A percentile compares a stretch with the other conserved stretches of the same genome.
These are phyloP conservation scores for Trametes sanguinea DNA, from an alignment of 768 basidiomycete species.

Conservation along the genomic window DNA sequence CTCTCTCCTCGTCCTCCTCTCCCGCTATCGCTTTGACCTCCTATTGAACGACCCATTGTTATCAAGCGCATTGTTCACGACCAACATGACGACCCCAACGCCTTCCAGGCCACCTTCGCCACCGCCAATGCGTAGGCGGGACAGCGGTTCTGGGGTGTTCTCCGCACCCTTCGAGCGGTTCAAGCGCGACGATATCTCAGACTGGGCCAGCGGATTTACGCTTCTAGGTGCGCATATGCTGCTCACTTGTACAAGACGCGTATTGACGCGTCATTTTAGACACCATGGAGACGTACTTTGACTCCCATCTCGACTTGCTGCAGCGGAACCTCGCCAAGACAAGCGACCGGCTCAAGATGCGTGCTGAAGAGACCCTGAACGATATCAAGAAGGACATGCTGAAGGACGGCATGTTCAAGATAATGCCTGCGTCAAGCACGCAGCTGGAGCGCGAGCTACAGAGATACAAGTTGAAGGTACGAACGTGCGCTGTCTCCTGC, in stretches of 20 bases:
- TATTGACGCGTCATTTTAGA: slow-evolving; percentile 47
- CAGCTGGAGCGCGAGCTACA: slow-evolving; percentile 82
- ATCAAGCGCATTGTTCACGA: neutral
- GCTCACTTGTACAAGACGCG: neutral
- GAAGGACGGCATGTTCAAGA: slow-evolving; percentile 50
- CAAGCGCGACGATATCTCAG: slow-evolving; percentile 70
- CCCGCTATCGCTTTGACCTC: slow-evolving; percentile 11
- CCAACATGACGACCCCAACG: slow-evolving; percentile 18
- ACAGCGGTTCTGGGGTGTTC: slow-evolving; percentile 54
- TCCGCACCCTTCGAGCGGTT: slow-evolving; percentile 73
- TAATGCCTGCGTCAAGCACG: slow-evolving; percentile 62
- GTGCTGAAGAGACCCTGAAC: slow-evolving; percentile 70
- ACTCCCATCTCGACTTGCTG: slow-evolving; percentile 81
- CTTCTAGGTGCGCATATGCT: slow-evolving; percentile 62
- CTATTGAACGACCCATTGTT: neutral
- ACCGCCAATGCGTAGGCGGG: slow-evolving; percentile 29
- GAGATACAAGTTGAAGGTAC: slow-evolving; percentile 79
- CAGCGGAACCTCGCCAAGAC: slow-evolving; percentile 88
- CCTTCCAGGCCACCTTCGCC: slow-evolving; percentile 44
- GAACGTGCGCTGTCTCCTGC: slow-evolving; percentile 10
- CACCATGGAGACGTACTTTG: slow-evolving; percentile 93
- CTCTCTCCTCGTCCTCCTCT: neutral
- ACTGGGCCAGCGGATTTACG: slow-evolving; percentile 82
- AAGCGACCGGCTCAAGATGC: slow-evolving; percentile 77
- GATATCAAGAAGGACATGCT: slow-evolving; percentile 47